Conservation (phyloP, 257 asterid genomes). For the Fraxinus pennsylvanica region DNA sequence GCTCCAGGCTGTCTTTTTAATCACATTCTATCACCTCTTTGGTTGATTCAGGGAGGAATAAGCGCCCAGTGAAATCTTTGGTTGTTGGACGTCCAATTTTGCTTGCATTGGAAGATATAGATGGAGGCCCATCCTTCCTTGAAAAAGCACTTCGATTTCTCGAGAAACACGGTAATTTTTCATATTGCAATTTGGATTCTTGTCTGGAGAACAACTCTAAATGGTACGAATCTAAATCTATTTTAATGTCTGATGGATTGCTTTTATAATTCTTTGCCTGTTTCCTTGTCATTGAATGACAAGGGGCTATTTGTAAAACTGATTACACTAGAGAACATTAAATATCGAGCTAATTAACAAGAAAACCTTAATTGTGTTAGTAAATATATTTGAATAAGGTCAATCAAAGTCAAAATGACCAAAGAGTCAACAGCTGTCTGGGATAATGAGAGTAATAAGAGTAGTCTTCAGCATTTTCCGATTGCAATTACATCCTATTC, state of each 20-base stretch:
- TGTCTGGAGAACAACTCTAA: slow-evolving; percentile 26
- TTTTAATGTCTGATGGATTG: neutral
- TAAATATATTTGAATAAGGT: neutral
- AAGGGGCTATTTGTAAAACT: slow-evolving; percentile 7
- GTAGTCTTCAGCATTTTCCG: neutral
- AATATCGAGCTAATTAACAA: slow-evolving; percentile 4
- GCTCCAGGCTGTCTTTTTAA: slow-evolving; percentile 4
- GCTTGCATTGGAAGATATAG: slow-evolving; percentile 90
- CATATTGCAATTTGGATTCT: slow-evolving; percentile 25
- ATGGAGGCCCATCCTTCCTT: slow-evolving; percentile 84
- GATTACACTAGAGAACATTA: slow-evolving; percentile 10
- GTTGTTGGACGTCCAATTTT: slow-evolving; percentile 95
- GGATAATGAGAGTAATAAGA: neutral
- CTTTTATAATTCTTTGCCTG: slow-evolving; percentile 13
- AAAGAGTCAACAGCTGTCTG: neutral
- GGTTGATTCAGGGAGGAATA: slow-evolving; percentile 78
- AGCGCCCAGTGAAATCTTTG: slow-evolving; percentile 80
- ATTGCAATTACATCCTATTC: neutral
- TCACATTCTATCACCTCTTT: neutral
- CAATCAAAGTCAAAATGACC: neutral
- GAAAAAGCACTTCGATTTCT: slow-evolving; percentile 48
- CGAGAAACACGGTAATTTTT: slow-evolving; percentile 73
- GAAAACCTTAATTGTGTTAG: neutral
- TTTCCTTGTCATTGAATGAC: neutral
- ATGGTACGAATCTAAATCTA: slow-evolving; percentile 26